These are phyloP conservation scores for Rubus parviflorus DNA, from an alignment of 306 rosid species.

Conservation along the genomic window DNA sequence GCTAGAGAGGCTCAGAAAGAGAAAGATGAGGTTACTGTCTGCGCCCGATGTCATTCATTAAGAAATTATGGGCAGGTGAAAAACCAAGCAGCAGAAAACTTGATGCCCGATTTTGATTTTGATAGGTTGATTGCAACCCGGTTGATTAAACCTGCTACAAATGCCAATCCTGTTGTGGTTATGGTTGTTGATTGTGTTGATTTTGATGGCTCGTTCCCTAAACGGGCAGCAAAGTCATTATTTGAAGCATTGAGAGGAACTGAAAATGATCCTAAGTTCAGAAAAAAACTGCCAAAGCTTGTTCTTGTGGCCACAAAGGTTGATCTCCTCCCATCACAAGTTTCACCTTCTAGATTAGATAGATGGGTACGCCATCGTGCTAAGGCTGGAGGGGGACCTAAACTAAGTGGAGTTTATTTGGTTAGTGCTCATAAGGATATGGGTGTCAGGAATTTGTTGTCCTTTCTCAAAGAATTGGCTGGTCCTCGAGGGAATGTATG, in stretches of 20 bases:
- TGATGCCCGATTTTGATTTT: slow-evolving; percentile 93
- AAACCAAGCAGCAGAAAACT: slow-evolving; percentile 76
- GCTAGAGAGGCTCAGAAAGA: slow-evolving; percentile 69
- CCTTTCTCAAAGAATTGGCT: slow-evolving; percentile 69
- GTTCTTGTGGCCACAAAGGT: slow-evolving; percentile 92
- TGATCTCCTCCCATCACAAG: slow-evolving; percentile 82
- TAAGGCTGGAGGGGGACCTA: slow-evolving; percentile 74
- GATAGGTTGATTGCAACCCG: slow-evolving; percentile 71
- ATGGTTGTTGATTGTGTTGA: slow-evolving; percentile 97
- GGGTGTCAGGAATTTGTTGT: slow-evolving; percentile 72
- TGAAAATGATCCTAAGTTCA: slow-evolving; percentile 49
- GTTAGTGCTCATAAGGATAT: slow-evolving; percentile 83
- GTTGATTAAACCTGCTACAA: slow-evolving; percentile 68
- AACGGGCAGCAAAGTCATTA: slow-evolving; percentile 68
- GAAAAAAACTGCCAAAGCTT: slow-evolving; percentile 73
- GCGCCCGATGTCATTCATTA: slow-evolving; percentile 92
- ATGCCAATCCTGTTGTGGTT: slow-evolving; percentile 65
- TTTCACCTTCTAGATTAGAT: slow-evolving; percentile 87
- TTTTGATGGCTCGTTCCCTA: slow-evolving; percentile 91
- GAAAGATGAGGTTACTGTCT: slow-evolving; percentile 87
- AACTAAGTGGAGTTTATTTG: slow-evolving; percentile 71
- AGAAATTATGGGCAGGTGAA: slow-evolving; percentile 89
- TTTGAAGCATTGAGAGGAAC: slow-evolving; percentile 59
- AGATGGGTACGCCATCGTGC: slow-evolving; percentile 89
- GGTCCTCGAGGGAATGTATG: slow-evolving; percentile 98